phyloP scores from a whole-genome alignment of 805 yeast species.

The Lachancea waltii region DNA sequence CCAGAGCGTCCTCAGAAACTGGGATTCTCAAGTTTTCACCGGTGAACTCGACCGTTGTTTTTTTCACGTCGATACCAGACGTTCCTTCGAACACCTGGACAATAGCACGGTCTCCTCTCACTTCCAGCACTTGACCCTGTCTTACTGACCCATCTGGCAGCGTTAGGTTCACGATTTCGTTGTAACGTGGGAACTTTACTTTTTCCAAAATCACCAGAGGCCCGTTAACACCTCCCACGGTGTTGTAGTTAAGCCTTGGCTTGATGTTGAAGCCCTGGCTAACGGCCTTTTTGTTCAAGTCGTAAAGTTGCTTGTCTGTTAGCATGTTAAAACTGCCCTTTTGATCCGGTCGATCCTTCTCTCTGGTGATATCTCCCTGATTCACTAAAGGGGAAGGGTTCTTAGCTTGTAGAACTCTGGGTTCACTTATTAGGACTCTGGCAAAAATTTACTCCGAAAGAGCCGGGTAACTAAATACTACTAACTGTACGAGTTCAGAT shows the following conservation, averaged over 20 bases:
- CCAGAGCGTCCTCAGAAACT: conserved; percentile 94
- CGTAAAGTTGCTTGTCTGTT: conserved; percentile 42
- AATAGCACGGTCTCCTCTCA: conserved; percentile 92
- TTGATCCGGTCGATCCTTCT: background rate
- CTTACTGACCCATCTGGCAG: conserved; percentile 91
- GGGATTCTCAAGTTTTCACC: conserved; percentile 91
- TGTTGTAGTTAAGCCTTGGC: conserved; percentile 89
- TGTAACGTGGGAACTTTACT: conserved; percentile 83
- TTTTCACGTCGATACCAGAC: conserved; percentile 96
- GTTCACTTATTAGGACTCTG: background rate
- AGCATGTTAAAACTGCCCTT: conserved; percentile 17
- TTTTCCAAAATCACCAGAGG: conserved; percentile 89
- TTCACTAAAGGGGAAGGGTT: conserved; percentile 3
- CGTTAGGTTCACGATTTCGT: conserved; percentile 94
- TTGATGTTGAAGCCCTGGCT: conserved; percentile 85
- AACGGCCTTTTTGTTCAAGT: conserved; percentile 85
- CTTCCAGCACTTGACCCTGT: conserved; percentile 98
- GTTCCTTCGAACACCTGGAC: conserved; percentile 99
- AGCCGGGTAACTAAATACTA: background rate
- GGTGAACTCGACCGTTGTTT: conserved; percentile 94
- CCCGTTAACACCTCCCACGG: conserved; percentile 98
- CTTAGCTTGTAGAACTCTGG: background rate
- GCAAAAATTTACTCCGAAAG: background rate
- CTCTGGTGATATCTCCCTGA: background rate
- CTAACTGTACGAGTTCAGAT: too few species aligned